These are phyloP conservation scores for Andrographis paniculata DNA, from an alignment of 305 asterid species.

Conservation along the genomic window DNA sequence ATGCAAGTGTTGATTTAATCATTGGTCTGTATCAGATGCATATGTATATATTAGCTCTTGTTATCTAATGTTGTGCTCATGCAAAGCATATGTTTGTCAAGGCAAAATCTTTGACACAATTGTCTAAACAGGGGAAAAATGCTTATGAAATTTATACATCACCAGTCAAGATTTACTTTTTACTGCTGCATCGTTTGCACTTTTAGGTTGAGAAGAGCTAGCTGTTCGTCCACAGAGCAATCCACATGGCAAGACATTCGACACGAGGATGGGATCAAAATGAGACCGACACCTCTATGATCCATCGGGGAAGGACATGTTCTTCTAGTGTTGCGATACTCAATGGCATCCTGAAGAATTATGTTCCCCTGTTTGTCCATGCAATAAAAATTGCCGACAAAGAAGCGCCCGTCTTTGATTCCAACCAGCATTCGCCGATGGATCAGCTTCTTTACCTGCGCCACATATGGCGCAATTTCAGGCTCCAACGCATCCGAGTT, in stretches of 20 bases:
- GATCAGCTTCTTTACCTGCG: slow-evolving; percentile 50
- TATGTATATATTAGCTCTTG: too few relatives aligned
- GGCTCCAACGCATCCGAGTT: slow-evolving; percentile 25
- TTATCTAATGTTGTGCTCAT: too few relatives aligned
- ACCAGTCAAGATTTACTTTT: background rate
- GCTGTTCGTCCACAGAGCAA: slow-evolving; percentile 66
- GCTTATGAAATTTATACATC: background rate
- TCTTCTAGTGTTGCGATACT: slow-evolving; percentile 72
- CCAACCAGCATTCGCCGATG: slow-evolving; percentile 59
- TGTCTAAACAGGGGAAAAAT: too few relatives aligned
- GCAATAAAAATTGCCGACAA: slow-evolving; percentile 72
- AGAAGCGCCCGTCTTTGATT: slow-evolving; percentile 77
- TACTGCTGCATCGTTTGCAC: slow-evolving; percentile 10
- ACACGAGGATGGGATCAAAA: slow-evolving; percentile 74
- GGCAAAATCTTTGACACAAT: too few relatives aligned
- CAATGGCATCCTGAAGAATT: slow-evolving; percentile 87
- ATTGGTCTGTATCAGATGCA: too few relatives aligned
- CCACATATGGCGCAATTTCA: slow-evolving; percentile 28
- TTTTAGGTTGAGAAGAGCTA: slow-evolving; percentile 47
- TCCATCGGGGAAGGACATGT: slow-evolving; percentile 77
- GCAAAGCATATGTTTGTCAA: too few relatives aligned
- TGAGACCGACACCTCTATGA: slow-evolving; percentile 78
- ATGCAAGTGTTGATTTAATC: too few relatives aligned
- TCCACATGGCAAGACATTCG: slow-evolving; percentile 75
- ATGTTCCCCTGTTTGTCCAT: slow-evolving; percentile 90